phyloP scores from a whole-genome alignment of 2,329 filamentous ascomycete genomes.

The Calonectria honghensis region DNA sequence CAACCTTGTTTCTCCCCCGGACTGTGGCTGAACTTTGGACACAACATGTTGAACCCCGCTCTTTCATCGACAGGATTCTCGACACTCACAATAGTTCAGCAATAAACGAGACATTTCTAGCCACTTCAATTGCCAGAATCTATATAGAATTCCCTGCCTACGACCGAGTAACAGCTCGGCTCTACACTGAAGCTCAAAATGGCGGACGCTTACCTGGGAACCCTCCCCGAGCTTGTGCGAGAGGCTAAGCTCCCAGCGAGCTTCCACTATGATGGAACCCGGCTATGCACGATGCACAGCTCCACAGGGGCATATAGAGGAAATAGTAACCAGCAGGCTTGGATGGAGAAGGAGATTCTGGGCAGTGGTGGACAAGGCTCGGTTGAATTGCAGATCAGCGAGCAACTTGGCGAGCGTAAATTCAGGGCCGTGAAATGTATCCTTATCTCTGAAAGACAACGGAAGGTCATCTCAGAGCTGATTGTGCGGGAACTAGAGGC shows the following conservation, averaged over 20 bases:
- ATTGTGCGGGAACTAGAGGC: constrained; percentile 16
- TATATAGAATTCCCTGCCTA: too few relatives aligned
- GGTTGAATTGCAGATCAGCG: constrained; percentile 6
- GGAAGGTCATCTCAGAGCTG: neutral
- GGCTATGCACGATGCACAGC: constrained; percentile 6
- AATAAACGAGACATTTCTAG: too few relatives aligned
- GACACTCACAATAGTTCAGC: too few relatives aligned
- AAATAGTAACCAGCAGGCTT: neutral
- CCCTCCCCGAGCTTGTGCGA: constrained; percentile 18
- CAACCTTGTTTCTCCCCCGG: too few relatives aligned
- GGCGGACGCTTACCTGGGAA: neutral
- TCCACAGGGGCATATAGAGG: neutral
- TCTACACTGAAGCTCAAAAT: neutral
- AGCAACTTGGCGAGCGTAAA: neutral
- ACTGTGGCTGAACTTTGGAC: too few relatives aligned
- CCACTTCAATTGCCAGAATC: too few relatives aligned
- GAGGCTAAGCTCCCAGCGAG: constrained; percentile 14
- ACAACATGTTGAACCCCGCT: too few relatives aligned
- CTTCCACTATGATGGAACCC: neutral
- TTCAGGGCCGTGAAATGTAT: constrained; percentile 21
- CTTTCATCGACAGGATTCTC: too few relatives aligned
- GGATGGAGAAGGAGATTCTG: neutral
- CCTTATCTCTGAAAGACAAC: neutral
- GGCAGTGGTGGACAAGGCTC: neutral
- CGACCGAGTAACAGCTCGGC: too few relatives aligned